These are phyloP conservation scores for Prunus yedoensis DNA, from an alignment of 331 rosid genomes.

Conservation along the genomic window DNA sequence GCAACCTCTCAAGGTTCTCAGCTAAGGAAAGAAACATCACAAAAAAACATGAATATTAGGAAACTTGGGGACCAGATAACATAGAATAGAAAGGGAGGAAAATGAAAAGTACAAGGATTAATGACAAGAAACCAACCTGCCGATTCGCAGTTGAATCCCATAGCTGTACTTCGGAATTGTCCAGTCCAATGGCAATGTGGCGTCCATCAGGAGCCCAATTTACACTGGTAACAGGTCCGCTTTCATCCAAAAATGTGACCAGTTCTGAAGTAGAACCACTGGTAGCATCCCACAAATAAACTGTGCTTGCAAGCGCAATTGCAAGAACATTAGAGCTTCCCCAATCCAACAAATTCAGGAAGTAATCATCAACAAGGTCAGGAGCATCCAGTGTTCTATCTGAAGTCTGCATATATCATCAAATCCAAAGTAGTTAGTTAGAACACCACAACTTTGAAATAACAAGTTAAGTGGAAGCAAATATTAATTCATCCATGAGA, in stretches of 20 bases:
- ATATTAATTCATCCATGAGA: no score
- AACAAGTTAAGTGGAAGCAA: neutral
- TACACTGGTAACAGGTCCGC: conserved; percentile 74
- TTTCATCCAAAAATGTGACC: conserved; percentile 2
- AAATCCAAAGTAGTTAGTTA: conserved; percentile 8
- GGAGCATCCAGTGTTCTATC: no score
- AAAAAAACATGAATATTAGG: neutral
- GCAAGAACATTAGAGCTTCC: no score
- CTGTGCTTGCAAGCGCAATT: no score
- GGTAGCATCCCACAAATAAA: no score
- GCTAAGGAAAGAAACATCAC: conserved; percentile 31
- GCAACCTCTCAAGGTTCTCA: conserved; percentile 62
- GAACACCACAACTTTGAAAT: neutral
- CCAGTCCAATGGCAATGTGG: conserved; percentile 18
- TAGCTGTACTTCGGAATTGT: neutral
- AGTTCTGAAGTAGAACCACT: no score
- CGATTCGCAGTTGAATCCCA: conserved; percentile 63
- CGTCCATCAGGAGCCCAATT: conserved; percentile 88
- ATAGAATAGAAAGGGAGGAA: no score
- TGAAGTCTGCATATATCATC: conserved; percentile 7
- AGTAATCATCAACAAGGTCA: no score
- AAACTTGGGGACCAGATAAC: neutral
- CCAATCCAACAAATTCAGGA: no score
- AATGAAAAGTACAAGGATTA: neutral
- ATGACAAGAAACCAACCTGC: conserved; percentile 31